Base-by-base conservation (phyloP, 345 rosid genomes). In the Salix dunnii region DNA sequence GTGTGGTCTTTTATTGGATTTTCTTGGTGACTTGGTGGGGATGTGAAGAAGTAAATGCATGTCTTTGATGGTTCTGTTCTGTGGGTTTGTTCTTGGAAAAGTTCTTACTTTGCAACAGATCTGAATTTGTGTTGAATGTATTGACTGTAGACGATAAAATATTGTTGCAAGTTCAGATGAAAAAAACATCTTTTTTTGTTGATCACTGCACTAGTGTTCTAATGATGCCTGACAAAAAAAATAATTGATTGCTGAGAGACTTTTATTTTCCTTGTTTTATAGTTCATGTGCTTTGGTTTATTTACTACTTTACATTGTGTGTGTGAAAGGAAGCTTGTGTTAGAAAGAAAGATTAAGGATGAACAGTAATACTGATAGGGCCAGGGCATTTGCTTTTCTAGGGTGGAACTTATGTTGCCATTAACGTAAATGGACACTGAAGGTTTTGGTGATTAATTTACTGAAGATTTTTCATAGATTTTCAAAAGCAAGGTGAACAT, bases 51-150 rank as follows among this genome's bases (percentile, higher is more conserved):
- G 49, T 25, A 23, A 40, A 72, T 30, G 18, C 12, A 18, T 17
- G 30, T 16, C 21, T 49, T 21, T 31, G 61, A 23, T 43, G 46
- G 60, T 27, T 28, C 42, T 23, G 35, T 65, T 74, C 49, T 65
- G 48, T 31, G 71, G 71, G 49, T 9, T 74, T 74, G 48, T 43
- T 42, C 30, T 40, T 18, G 53, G 58, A 40, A 61, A 73, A 61
- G 63, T 25, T 58, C 14, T n/a, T 58, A 9, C 63, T 58, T 58
- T n/a, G 63, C 28, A 58, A 23, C 23, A 49, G 42, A 49, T 70
- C 73, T 31, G 42, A 49, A 20, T 30, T 70, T 49, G 12, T 48
- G 33, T 7, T 40, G 28, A 58, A 13, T 58, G 27, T 23, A 33
- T 13, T 68, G 31, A 40, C 20, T 23, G 12, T 38, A 42, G 3